phyloP scores from a whole-genome alignment of 768 basidiomycete species.

The Lentinus tigrinus region DNA sequence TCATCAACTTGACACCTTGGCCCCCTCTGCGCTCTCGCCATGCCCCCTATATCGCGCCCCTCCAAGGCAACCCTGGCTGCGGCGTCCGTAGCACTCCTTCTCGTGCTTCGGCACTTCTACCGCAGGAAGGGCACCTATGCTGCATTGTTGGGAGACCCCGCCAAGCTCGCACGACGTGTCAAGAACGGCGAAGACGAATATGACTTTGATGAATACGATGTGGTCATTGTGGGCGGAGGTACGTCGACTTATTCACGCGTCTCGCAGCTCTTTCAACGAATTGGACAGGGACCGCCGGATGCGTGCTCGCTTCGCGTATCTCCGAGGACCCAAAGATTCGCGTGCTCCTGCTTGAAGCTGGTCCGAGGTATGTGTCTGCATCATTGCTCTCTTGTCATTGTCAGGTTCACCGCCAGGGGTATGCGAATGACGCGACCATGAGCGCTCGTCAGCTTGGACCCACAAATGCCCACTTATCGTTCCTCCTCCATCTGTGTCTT shows the following conservation, averaged over 20 bases:
- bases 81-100: conserved; percentile 12
- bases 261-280: neutral
- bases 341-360: conserved; percentile 60
- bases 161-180: conserved; percentile 8
- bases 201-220: conserved; percentile 31
- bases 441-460: too few relatives aligned
- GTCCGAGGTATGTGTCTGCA: conserved; percentile 47
- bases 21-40: too few relatives aligned
- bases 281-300: conserved; percentile 54
- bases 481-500: too few relatives aligned
- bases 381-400: neutral
- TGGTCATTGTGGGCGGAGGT: conserved; percentile 39
- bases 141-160: conserved; percentile 1
- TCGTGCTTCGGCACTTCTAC: conserved; percentile 17
- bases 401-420: too few relatives aligned
- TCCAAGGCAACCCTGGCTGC: conserved; percentile 3
- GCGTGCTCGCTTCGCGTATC: conserved; percentile 57
- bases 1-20: too few relatives aligned
- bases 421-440: too few relatives aligned
- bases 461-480: too few relatives aligned
- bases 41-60: neutral
- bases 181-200: conserved; percentile 4
- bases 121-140: neutral
- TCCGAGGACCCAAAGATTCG: conserved; percentile 53
- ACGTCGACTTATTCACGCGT: neutral